Evolutionary conservation across 495 filamentous ascomycete genomes (phyloP), one percentile per base, ranked within the genome.

Genomic region (Aspergillus diversus): DNA sequence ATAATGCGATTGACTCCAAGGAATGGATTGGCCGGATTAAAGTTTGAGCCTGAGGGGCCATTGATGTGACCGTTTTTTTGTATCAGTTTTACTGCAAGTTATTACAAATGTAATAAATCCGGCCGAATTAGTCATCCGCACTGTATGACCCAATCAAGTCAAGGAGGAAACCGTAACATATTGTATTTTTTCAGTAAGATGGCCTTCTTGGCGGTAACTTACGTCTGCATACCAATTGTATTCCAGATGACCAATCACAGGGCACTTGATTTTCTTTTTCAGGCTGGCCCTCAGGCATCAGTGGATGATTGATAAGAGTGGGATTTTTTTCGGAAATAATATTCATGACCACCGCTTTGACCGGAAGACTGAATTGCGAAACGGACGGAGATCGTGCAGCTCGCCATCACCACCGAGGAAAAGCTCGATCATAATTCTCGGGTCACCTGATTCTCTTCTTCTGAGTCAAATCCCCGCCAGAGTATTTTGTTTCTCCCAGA

Each of bases 271-370:
- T 27, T 27, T 27, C 21, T 27, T 27, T 27, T 27, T 1, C 21
- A 27, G 21, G 21, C 21, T 27, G 21, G 1, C 21, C 21, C 21
- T 27, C 21, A 27, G 21, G 21, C 21, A 27, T 27, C 21, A 27
- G 21, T 27, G 21, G 21, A 27, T 27, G 47, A 50, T 50, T 50
- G 47, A 50, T 50, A 50, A 50, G 47, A 27, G 21, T 5, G 6
- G 16, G 47, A 50, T 21, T 21, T 21, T 21, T 13, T 5, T 8
- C 31, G 27, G 21, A 43, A 5, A 43, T 5, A 43, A 12, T 12
- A 43, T 43, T 43, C 39, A 43, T 43, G 39, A 43, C 39, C 39
- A 43, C 39, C n/a, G 9, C 39, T n/a, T n/a, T 43, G 39, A 43
- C 39, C 39, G 39, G 39, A 43, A 4, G 39, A 43, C 39, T 12